Evolutionary conservation across 306 rosid species (phyloP).

Genomic region (Geum urbanum): DNA sequence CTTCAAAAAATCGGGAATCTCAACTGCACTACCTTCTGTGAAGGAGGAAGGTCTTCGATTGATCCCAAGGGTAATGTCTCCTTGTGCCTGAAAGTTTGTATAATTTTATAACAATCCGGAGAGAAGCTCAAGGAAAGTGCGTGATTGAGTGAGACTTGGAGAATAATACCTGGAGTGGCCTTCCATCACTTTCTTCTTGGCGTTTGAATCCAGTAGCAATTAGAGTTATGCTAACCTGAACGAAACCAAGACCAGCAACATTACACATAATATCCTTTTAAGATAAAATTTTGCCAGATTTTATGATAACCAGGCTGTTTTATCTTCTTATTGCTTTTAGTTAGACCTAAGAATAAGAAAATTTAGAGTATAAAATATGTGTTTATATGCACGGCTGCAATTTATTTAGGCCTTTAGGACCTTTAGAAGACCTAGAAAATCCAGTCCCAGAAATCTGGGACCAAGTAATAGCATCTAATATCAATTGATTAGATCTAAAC

Average conservation of each 20-base stretch:
- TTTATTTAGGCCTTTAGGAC: neutral
- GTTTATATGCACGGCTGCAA: neutral
- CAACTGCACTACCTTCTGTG: constrained; percentile 63
- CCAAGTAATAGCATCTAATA: neutral
- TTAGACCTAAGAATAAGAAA: neutral
- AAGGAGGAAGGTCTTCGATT: constrained; percentile 60
- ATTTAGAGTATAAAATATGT: neutral
- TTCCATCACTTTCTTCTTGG: constrained; percentile 86
- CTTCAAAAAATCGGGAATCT: constrained; percentile 91
- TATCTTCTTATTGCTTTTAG: neutral
- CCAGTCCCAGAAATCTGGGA: neutral
- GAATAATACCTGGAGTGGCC: constrained; percentile 65
- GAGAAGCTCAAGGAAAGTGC: neutral
- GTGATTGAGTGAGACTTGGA: constrained; percentile 7
- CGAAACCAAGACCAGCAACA: constrained; percentile 24
- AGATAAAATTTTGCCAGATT: neutral
- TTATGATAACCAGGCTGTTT: neutral
- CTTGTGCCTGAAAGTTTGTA: constrained; percentile 60
- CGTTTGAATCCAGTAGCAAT: constrained; percentile 99
- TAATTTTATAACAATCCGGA: constrained; percentile 17
- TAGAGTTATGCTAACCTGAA: constrained; percentile 89
- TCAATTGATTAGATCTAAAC: neutral
- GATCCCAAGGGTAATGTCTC: constrained; percentile 45
- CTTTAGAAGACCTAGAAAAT: neutral
- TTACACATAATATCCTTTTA: constrained; percentile 9